Evolutionary conservation across 306 rosid genomes (phyloP), one percentile per base, ranked within the genome.

Genomic region (Rubus parviflorus): DNA sequence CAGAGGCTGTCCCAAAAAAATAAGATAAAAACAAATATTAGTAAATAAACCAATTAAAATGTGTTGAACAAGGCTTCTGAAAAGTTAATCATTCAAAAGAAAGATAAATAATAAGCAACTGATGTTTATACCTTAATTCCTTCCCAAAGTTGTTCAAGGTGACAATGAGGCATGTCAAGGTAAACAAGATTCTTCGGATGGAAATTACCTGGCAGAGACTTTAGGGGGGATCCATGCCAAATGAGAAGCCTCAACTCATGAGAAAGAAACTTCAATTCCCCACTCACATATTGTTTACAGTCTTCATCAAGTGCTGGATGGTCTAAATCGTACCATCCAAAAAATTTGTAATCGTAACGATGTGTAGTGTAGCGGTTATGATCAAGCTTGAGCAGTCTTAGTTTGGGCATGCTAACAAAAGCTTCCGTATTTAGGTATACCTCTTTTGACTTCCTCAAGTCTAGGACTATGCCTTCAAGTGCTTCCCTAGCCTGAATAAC

Each of bases 331-430:
- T 30, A 0, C 35, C 35, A 30, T 30, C 1, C 1, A 30, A 30
- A 1, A 30, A 30, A 30, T 30, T 30, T 1, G 2, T 30, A 0
- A 30, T 30, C 2, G 35, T 30, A 30, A 1, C 35, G 35, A 30
- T 30, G 2, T 0, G 35, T 30, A 30, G 2, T 30, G 35, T 30
- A 30, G 35, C 35, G 35, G 35, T 20, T 20, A 56, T 56, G 30
- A 42, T 78, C 46, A 19, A 62, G 56, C 60, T 68, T 73, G 73
- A 84, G 76, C 17, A 80, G 40, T 67, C 75, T 78, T 42, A 84
- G 74, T n/a, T 73, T 61, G 52, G 30, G 68, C 84, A 80, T 67
- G 4, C n/a, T 73, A 42, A 72, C 61, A 54, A 84, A 77, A 48
- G 85, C 80, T 7, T 35, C 49, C 20, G 77, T 78, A 64, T 75